Base-by-base conservation (phyloP, 176 grass and related monocot species). In the Oryza officinalis region DNA sequence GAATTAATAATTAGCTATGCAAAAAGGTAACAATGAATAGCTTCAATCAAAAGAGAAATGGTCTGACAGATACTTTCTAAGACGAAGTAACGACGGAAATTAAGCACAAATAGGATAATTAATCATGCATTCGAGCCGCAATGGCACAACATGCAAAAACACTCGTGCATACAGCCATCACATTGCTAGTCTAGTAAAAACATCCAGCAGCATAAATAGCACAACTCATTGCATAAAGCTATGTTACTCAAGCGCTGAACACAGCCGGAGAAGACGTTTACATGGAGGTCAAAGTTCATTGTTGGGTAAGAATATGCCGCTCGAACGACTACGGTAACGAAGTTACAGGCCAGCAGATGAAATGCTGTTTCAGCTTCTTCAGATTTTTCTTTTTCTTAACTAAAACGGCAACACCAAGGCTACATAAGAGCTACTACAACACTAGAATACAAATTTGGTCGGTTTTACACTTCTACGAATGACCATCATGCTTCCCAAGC, bases 401-500 rank as follows among this genome's bases (percentile, higher is more conserved):
- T 81, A 70, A 81, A 30, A 35, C 52, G 65, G 25, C 13, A 57
- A 60, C 30, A 18, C 31, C 7, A 71, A 28, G 79, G 8, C 31
- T 13, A 71, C 67, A 81, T 40, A 47, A 27, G 65, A 65, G 25
- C 23, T 27, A 66, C 23, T 18, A 66, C 14, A 18, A 26, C 54
- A 31, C 32, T 72, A 9, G n/a, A 52, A 45, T 23, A 44, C 28
- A 31, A 40, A 65, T 27, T 33, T 23, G 13, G 47, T 50, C 17
- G 15, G 20, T 64, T 86, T 87, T 81, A 57, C 52, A n/a, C 20
- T 57, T 22, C 52, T 57, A 85, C n/a, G 59, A n/a, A 76, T 50
- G 57, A 46, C 52, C 27, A 8, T 92, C 91, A 54, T 87, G 71
- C 73, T 65, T 80, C 8, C 84, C 85, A 63, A 78, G 77, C 20